These are phyloP conservation scores for Poa pratensis DNA, from an alignment of 176 grass and related monocot genomes.

Conservation along the genomic window DNA sequence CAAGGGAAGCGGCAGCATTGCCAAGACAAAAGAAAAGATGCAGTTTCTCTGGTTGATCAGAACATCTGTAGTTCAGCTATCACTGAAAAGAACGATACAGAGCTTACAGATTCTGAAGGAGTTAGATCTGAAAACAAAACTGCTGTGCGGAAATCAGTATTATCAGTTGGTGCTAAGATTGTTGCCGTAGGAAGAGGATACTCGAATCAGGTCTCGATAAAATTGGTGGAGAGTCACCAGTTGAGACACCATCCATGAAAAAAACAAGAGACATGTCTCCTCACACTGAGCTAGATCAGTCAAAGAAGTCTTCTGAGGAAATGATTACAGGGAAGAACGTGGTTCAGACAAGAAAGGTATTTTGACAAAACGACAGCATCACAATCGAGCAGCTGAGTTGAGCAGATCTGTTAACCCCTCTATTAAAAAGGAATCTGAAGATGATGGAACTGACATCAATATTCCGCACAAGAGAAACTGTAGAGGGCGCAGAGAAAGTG, in stretches of 20 bases:
- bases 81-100: constrained; percentile 58
- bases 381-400: constrained; percentile 30
- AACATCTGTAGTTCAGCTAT: constrained; percentile 52
- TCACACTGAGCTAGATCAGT: constrained; percentile 37
- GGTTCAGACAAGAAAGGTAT: constrained; percentile 43
- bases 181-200: constrained; percentile 55
- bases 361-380: constrained; percentile 15
- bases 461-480: constrained; percentile 47
- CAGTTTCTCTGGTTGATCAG: constrained; percentile 43
- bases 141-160: constrained; percentile 19
- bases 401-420: constrained; percentile 26
- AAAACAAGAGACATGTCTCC: constrained; percentile 46
- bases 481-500: constrained; percentile 32
- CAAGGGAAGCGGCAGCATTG: constrained; percentile 23
- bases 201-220: constrained; percentile 43
- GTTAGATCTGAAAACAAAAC: constrained; percentile 56
- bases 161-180: constrained; percentile 54
- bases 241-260: constrained; percentile 39
- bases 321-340: constrained; percentile 33
- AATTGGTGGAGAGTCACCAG: constrained; percentile 41
- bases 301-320: constrained; percentile 40
- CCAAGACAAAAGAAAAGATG: constrained; percentile 42
- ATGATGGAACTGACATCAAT: constrained; percentile 34
- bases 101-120: constrained; percentile 50
- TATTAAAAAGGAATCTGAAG: constrained; percentile 40